Conservation (phyloP, 1,139 yeast species). For the Candida tunisiensis region DNA sequence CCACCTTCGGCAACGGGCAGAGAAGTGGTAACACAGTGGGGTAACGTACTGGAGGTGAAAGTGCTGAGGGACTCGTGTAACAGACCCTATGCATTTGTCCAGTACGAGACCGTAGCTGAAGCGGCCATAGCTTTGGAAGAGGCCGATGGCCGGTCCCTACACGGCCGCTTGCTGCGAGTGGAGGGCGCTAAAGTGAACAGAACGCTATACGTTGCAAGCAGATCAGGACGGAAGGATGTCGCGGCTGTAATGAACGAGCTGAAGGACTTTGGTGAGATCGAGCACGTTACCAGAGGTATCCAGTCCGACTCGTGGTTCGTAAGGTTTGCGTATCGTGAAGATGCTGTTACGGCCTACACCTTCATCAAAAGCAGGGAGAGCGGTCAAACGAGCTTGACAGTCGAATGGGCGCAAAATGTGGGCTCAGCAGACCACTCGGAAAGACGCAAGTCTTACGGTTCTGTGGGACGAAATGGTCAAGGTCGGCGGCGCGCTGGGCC, state of each 20-base stretch:
- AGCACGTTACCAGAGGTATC: slow-evolving; percentile 25
- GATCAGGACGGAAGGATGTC: neutral
- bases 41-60: slow-evolving; percentile 56
- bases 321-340: slow-evolving; percentile 73
- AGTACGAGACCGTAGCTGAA: slow-evolving; percentile 54
- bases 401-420: slow-evolving; percentile 78
- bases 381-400: slow-evolving; percentile 34
- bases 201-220: slow-evolving; percentile 34
- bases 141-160: slow-evolving; percentile 53
- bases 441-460: slow-evolving; percentile 3
- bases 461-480: slow-evolving; percentile 2
- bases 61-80: slow-evolving; percentile 70
- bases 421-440: slow-evolving; percentile 4
- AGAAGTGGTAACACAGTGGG: too few species aligned
- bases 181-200: slow-evolving; percentile 87
- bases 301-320: slow-evolving; percentile 48
- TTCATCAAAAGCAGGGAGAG: too few species aligned
- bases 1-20: too few species aligned
- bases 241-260: slow-evolving; percentile 24
- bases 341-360: slow-evolving; percentile 79
- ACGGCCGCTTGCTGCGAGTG: slow-evolving; percentile 68
- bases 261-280: slow-evolving; percentile 54
- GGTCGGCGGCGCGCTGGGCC: neutral
- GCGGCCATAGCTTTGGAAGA: slow-evolving; percentile 49
- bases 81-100: slow-evolving; percentile 91